Base-by-base conservation (phyloP, 2,329 filamentous ascomycete species). In the Fusarium cyanostomum region DNA sequence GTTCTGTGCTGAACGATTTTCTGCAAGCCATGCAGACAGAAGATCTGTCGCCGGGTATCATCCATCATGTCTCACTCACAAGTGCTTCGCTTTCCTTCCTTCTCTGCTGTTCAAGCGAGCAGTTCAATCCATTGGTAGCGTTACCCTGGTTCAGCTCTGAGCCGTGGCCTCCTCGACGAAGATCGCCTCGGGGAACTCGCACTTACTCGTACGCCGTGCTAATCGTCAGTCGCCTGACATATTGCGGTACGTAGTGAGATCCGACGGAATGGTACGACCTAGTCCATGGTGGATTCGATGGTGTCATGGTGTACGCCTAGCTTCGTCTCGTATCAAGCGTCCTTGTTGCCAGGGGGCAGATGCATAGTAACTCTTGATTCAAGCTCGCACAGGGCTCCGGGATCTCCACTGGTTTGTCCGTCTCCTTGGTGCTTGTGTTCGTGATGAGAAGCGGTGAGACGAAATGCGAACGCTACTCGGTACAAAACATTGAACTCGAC, bases 201-300 rank as follows among this genome's bases (percentile, higher is more conserved):
- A 26, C 30, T 56, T 24, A 33, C 41, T 51, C 31, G 34, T 49
- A 27, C 35, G 42, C 38, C 39, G 13, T 45, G 30, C 26, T 50
- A 11, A 16, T 31, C 12, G 33, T 39, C 31, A 11, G 27, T 66
- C 66, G 42, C 55, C 57, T 66, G 51, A 60, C 46, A 56, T 52
- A 52, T 57, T 38, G 15, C 31, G 31, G 38, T 53, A 46, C 11
- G 49, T 44, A 48, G 33, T 51, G 53, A 51, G 50, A 71, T 69
- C 68, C 68, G 68, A 66, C 53, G 42, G 64, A 61, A 59, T 53
- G 68, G 68, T 71, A 64, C 66, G 58, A 56, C 66, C 68, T 64
- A 62, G 68, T 67, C 56, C 37, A 39, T 43, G 41, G 56, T 59
- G 53, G 61, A 34, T 46, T 59, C 33, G 44, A 43, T 55, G 45